Percentiles rank a stretch among this genome's conserved stretches.
Conservation (phyloP, 148 eudicot genomes). For the Mesembryanthemum crystallinum region DNA sequence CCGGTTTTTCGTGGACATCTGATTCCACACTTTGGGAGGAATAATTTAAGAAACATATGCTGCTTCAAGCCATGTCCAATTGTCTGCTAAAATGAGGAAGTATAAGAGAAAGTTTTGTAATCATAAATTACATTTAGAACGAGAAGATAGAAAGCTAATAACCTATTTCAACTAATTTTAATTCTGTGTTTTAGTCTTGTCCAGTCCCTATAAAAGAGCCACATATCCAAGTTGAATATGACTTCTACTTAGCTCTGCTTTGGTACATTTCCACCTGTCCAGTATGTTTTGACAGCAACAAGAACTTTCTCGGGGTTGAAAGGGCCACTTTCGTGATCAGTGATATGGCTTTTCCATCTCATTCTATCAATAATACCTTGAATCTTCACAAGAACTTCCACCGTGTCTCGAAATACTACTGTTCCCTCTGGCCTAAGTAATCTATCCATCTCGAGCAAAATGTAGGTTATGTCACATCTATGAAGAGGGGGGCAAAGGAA, state of each 20-base stretch:
- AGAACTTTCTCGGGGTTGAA: conserved; percentile 76
- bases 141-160: not conserved
- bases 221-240: not conserved
- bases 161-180: not conserved
- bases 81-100: no score
- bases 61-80: no score
- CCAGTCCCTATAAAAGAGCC: not conserved
- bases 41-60: no score
- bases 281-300: conserved; percentile 63
- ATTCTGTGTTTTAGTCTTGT: not conserved
- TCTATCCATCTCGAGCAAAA: conserved; percentile 83
- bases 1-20: no score
- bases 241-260: conserved; percentile 6
- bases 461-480: conserved; percentile 71
- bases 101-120: not conserved
- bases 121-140: not conserved
- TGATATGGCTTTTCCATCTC: conserved; percentile 63
- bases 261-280: conserved; percentile 58
- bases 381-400: conserved; percentile 65
- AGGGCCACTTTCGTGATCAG: conserved; percentile 85
- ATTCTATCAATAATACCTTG: conserved; percentile 50
- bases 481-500: conserved; percentile 17
- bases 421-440: conserved; percentile 82
- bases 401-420: conserved; percentile 65
- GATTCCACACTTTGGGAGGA: no score